These are phyloP conservation scores for Primulina huaijiensis DNA, from an alignment of 257 asterid species.

Conservation along the genomic window DNA sequence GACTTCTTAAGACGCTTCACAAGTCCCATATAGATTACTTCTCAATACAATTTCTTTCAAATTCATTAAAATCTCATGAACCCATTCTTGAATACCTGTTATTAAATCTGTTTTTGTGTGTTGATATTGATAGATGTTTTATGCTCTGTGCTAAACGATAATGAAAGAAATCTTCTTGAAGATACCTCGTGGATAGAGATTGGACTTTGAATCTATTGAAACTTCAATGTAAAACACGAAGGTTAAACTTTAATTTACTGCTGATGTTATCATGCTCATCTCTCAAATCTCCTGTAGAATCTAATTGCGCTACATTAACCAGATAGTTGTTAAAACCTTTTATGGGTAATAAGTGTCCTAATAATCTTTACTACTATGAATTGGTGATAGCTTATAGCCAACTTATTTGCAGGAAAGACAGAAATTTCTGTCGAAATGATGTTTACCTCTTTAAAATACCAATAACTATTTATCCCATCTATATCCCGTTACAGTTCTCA, in stretches of 20 bases:
- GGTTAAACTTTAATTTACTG: conserved; percentile 3
- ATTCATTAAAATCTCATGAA: too few species aligned
- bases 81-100: too few species aligned
- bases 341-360: not conserved
- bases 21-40: too few species aligned
- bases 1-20: not conserved
- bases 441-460: not conserved
- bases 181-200: not conserved
- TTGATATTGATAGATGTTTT: conserved; percentile 1
- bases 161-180: conserved; percentile 19
- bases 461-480: not conserved
- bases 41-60: too few species aligned
- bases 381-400: not conserved
- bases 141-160: not conserved
- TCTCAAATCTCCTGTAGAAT: not conserved
- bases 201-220: not conserved
- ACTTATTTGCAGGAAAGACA: not conserved
- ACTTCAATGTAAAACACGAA: conserved; percentile 6
- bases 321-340: not conserved
- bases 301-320: not conserved
- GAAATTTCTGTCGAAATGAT: not conserved
- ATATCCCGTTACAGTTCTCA: not conserved
- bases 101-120: not conserved
- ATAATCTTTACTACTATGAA: not conserved
- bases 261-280: not conserved